These are phyloP conservation scores for Yamadazyma sp. DNA, from an alignment of 805 yeast species.

Conservation along the genomic window DNA sequence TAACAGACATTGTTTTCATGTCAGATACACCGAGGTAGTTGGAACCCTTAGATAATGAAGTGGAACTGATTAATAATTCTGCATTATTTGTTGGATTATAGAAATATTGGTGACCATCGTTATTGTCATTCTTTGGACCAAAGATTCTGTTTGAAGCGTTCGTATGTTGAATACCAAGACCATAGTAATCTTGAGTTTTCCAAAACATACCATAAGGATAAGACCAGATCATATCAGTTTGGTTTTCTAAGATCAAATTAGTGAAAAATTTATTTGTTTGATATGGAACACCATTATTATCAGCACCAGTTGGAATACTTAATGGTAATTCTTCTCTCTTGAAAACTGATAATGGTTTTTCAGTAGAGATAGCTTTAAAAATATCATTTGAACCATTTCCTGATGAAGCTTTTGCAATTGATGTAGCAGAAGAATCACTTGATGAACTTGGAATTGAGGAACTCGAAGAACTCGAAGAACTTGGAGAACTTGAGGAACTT, in stretches of 20 bases:
- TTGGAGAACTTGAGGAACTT: neutral
- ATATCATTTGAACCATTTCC: slow-evolving; percentile 34
- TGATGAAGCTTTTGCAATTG: slow-evolving; percentile 9
- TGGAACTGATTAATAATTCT: slow-evolving; percentile 55
- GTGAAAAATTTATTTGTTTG: slow-evolving; percentile 78
- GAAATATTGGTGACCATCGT: slow-evolving; percentile 45
- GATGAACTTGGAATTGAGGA: slow-evolving; percentile 1
- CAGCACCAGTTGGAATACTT: slow-evolving; percentile 45
- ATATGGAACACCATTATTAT: slow-evolving; percentile 39
- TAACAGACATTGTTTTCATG: slow-evolving; percentile 50
- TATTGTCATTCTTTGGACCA: slow-evolving; percentile 49
- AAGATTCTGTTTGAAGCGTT: slow-evolving; percentile 39
- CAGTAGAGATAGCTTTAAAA: slow-evolving; percentile 1
- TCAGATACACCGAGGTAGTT: slow-evolving; percentile 42
- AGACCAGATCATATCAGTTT: slow-evolving; percentile 53
- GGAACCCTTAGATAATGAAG: slow-evolving; percentile 38
- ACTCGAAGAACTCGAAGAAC: neutral
- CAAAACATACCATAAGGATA: slow-evolving; percentile 68
- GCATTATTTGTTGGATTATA: slow-evolving; percentile 55
- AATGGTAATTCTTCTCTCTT: slow-evolving; percentile 43
- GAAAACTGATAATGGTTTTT: slow-evolving; percentile 42
- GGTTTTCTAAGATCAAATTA: slow-evolving; percentile 57
- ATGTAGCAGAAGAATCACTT: slow-evolving; percentile 6
- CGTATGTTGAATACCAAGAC: slow-evolving; percentile 63
- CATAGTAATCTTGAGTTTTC: slow-evolving; percentile 45